A percentile compares a stretch with the other conserved stretches of the same genome.
Evolutionary conservation across 495 filamentous ascomycete genomes (phyloP).

Genomic region (Aspergillus cavernicola): DNA sequence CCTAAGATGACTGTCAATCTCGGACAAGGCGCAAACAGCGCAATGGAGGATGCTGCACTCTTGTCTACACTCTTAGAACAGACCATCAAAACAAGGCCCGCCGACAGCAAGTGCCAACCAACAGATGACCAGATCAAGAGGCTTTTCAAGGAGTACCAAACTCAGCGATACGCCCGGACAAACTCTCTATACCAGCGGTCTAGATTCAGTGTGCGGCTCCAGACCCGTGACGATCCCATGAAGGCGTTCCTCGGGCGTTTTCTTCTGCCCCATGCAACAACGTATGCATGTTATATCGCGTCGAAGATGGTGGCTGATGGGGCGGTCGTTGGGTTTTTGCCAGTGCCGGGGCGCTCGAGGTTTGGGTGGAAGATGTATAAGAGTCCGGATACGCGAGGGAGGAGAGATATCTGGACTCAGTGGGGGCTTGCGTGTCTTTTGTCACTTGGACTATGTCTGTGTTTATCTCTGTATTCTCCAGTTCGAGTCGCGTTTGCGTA

Average conservation of each 20-base stretch:
- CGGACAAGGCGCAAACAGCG: constrained; percentile 27
- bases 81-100: neutral
- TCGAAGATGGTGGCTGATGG: neutral
- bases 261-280: neutral
- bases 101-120: neutral
- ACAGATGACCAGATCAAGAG: neutral
- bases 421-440: neutral
- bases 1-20: constrained; percentile 29
- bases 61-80: constrained; percentile 1
- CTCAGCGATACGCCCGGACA: neutral
- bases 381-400: neutral
- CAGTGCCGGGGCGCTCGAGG: neutral
- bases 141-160: neutral
- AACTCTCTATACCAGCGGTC: neutral
- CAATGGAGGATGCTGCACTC: constrained; percentile 24
- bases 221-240: neutral
- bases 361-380: neutral
- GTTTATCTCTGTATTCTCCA: too few relatives aligned
- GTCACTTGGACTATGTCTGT: neutral
- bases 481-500: too few relatives aligned
- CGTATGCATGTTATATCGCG: neutral
- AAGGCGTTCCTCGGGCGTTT: neutral
- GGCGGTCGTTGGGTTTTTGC: neutral
- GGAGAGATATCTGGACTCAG: neutral
- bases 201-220: neutral